A percentile compares a stretch with the other conserved stretches of the same genome.
These are phyloP conservation scores for Colletotrichum karsti DNA, from an alignment of 2,329 filamentous ascomycete species.

Conservation along the genomic window DNA sequence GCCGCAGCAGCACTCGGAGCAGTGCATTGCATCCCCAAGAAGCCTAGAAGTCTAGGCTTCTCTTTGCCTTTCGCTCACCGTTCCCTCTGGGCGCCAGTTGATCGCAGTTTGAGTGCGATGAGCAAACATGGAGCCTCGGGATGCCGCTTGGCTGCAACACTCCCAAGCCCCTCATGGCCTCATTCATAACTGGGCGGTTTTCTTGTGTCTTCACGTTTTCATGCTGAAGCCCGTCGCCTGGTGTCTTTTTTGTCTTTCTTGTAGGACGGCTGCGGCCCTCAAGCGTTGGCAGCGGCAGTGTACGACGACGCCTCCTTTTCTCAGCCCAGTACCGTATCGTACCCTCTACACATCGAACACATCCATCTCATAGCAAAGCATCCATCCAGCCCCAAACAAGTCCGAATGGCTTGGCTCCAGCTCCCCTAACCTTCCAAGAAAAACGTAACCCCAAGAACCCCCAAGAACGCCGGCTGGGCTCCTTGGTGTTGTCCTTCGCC, in stretches of 20 bases:
- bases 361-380: too few relatives aligned
- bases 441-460: background rate
- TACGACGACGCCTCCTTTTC: background rate
- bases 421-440: too few relatives aligned
- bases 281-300: background rate
- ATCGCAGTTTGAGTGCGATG: background rate
- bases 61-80: background rate
- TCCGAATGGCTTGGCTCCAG: too few relatives aligned
- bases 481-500: background rate
- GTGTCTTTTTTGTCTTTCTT: too few relatives aligned
- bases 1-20: background rate
- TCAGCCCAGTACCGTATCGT: too few relatives aligned
- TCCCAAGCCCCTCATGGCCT: background rate
- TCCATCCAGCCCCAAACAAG: too few relatives aligned
- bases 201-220: background rate
- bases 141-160: background rate
- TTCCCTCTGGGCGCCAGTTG: background rate
- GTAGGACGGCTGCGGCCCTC: background rate
- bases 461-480: background rate
- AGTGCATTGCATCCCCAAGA: background rate
- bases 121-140: background rate
- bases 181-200: background rate
- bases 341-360: too few relatives aligned
- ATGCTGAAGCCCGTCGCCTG: background rate
- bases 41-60: background rate